phyloP scores from a whole-genome alignment of 2,329 filamentous ascomycete species.

The Stachybotrys chartarum region DNA sequence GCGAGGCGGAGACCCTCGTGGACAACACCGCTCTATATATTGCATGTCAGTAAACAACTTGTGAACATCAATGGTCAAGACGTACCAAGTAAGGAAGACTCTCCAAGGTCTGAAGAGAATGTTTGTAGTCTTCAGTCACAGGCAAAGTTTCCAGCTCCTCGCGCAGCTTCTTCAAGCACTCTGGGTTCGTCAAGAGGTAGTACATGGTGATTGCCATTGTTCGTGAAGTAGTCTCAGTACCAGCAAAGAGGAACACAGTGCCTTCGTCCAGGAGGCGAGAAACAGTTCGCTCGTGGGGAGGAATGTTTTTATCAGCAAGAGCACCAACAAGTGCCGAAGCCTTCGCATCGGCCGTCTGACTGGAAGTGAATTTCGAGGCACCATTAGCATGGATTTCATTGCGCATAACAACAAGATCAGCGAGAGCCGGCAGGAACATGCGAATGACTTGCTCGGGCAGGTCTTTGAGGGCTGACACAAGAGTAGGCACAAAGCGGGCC shows the following conservation, averaged over 20 bases:
- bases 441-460: conserved; percentile 2
- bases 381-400: conserved; percentile 3
- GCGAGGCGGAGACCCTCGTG: conserved; percentile 8
- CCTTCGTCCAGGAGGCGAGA: conserved; percentile 10
- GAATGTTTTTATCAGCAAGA: conserved; percentile 5
- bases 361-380: background rate
- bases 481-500: conserved; percentile 6
- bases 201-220: conserved; percentile 5
- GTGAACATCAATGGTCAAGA: background rate
- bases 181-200: conserved; percentile 5
- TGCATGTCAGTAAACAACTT: background rate
- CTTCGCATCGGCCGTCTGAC: background rate
- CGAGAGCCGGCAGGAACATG: conserved; percentile 3
- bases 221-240: conserved; percentile 11
- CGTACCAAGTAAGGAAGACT: conserved; percentile 8
- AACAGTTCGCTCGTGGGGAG: conserved; percentile 5
- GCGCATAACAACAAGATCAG: conserved; percentile 3
- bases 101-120: conserved; percentile 7
- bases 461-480: conserved; percentile 2
- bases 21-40: conserved; percentile 8
- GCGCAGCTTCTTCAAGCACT: conserved; percentile 5
- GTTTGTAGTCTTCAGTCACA: conserved; percentile 2
- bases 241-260: conserved; percentile 7
- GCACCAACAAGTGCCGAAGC: conserved; percentile 3
- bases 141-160: conserved; percentile 5